A percentile compares a stretch with the other conserved stretches of the same genome.
phyloP scores from a whole-genome alignment of 306 rosid species.

The Hylodesmum podocarpum region DNA sequence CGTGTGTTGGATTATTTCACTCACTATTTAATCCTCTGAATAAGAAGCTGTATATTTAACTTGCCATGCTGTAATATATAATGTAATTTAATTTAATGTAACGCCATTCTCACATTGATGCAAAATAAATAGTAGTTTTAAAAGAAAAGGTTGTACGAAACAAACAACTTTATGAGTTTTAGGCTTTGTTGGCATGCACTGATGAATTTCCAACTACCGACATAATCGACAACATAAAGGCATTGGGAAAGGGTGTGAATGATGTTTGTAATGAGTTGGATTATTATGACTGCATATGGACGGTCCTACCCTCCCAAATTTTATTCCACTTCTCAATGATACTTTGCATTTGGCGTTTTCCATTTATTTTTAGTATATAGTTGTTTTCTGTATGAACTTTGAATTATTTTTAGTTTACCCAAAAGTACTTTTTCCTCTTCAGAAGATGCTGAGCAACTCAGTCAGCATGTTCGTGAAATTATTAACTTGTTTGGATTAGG shows the following conservation, averaged over 20 bases:
- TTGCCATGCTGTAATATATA: constrained; percentile 34
- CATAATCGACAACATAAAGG: neutral
- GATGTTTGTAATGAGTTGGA: neutral
- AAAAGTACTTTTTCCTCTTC: neutral
- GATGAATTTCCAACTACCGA: neutral
- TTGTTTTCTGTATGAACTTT: neutral
- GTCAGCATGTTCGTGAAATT: no score
- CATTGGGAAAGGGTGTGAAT: neutral
- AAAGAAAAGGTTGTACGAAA: neutral
- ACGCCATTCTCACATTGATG: neutral
- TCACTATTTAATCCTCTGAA: constrained; percentile 32
- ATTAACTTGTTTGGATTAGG: no score
- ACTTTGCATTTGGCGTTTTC: constrained; percentile 20
- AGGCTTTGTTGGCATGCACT: constrained; percentile 31
- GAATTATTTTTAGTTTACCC: neutral
- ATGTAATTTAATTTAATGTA: constrained; percentile 38
- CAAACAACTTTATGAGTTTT: constrained; percentile 18
- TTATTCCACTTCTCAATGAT: neutral
- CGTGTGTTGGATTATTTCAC: constrained; percentile 34
- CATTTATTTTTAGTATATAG: neutral
- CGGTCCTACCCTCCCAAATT: neutral
- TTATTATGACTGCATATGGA: constrained; percentile 3
- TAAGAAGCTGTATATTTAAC: constrained; percentile 48
- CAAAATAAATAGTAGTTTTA: neutral
- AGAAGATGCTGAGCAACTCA: no score